Evolutionary conservation across 2,329 filamentous ascomycete species (phyloP).

Genomic region (Talaromyces verruculosus): DNA sequence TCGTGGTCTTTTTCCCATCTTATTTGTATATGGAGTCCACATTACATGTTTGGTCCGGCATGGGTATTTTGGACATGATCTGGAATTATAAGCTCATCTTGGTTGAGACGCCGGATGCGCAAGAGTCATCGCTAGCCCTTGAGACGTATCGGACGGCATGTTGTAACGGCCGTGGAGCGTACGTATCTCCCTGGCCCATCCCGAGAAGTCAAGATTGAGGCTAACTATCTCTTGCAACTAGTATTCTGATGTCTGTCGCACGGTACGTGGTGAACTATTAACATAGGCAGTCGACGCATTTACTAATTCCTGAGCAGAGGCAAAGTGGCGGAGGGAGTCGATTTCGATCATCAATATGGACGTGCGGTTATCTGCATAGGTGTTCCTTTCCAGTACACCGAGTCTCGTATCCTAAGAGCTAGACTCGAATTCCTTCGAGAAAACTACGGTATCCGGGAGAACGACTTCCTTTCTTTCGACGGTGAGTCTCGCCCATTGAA

Average conservation of each 20-base stretch:
- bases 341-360: constrained; percentile 98
- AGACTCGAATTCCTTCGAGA: constrained; percentile 94
- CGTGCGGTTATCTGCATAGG: constrained; percentile 94
- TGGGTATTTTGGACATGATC: constrained; percentile 94
- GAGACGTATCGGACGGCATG: constrained; percentile 98
- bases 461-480: constrained; percentile 97
- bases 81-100: constrained; percentile 99
- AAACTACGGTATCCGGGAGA: constrained; percentile 93
- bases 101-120: constrained; percentile 94
- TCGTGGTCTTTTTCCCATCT: constrained; percentile 99
- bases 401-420: constrained; percentile 94
- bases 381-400: constrained; percentile 97
- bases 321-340: constrained; percentile 96
- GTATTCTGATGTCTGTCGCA: constrained; percentile 22
- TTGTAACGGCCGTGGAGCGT: constrained; percentile 88
- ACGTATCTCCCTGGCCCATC: not conserved
- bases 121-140: constrained; percentile 91
- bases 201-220: not conserved
- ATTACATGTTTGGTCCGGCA: constrained; percentile 98
- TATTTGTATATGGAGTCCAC: constrained; percentile 99
- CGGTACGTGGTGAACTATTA: constrained; percentile 12
- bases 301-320: constrained; percentile 55
- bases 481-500: constrained; percentile 1
- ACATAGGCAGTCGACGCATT: not conserved
- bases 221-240: not conserved